phyloP scores from a whole-genome alignment of 2,329 filamentous ascomycete genomes.

The Madurella fahalii region DNA sequence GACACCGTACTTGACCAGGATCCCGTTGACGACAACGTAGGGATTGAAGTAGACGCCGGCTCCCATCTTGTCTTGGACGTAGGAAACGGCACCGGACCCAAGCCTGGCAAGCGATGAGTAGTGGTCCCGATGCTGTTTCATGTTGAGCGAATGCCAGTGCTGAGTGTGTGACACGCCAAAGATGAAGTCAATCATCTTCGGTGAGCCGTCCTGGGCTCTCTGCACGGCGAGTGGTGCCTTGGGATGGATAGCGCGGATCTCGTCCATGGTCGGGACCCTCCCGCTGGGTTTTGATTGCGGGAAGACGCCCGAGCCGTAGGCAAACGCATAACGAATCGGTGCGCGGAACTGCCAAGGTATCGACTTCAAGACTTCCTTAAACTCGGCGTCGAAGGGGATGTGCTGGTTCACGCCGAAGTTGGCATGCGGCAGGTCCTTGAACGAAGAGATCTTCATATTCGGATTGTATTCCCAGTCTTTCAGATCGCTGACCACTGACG shows the following conservation, averaged over 20 bases:
- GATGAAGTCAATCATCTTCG: conserved; percentile 98
- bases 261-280: conserved; percentile 50
- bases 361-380: conserved; percentile 83
- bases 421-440: conserved; percentile 70
- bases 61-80: conserved; percentile 81
- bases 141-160: conserved; percentile 94
- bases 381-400: conserved; percentile 91
- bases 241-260: conserved; percentile 67
- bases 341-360: conserved; percentile 89
- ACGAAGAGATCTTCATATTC: conserved; percentile 66
- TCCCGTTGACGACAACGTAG: conserved; percentile 89
- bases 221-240: conserved; percentile 75
- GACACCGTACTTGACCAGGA: conserved; percentile 95
- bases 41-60: conserved; percentile 98
- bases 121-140: conserved; percentile 83
- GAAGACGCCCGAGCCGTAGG: conserved; percentile 96
- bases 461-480: conserved; percentile 72
- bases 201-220: conserved; percentile 79
- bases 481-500: conserved; percentile 20
- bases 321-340: conserved; percentile 93
- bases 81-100: conserved; percentile 79
- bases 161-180: conserved; percentile 92
- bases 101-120: conserved; percentile 82
- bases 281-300: conserved; percentile 61
- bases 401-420: conserved; percentile 95